phyloP scores from a whole-genome alignment of 371 early-diverging fungal species.

The Apophysomyces variabilis region DNA sequence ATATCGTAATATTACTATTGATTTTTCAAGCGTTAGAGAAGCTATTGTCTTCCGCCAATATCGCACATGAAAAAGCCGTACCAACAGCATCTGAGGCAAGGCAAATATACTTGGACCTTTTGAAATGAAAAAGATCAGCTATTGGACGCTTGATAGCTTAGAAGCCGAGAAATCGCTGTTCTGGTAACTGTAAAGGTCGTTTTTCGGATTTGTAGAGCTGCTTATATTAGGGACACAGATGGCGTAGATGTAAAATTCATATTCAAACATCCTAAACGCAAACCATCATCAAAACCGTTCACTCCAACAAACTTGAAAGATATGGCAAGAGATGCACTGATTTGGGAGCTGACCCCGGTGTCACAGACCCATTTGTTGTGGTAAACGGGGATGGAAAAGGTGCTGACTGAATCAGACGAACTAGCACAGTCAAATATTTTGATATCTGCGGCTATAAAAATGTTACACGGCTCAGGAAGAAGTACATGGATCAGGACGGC shows the following conservation, averaged over 20 bases:
- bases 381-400: constrained; percentile 7
- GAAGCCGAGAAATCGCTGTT: constrained; percentile 7
- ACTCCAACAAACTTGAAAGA: background rate
- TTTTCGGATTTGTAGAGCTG: background rate
- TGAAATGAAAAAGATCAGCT: constrained; percentile 4
- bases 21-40: constrained; percentile 10
- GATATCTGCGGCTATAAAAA: constrained; percentile 17
- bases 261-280: constrained; percentile 1
- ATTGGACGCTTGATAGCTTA: background rate
- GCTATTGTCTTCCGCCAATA: background rate
- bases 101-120: constrained; percentile 4
- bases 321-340: background rate
- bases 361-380: constrained; percentile 18
- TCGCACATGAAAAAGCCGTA: background rate
- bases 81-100: background rate
- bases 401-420: constrained; percentile 3
- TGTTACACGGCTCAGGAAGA: constrained; percentile 8
- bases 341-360: constrained; percentile 19
- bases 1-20: background rate
- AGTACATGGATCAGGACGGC: background rate
- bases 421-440: constrained; percentile 13
- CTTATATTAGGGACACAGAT: constrained; percentile 9
- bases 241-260: constrained; percentile 4
- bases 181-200: background rate
- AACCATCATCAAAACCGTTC: background rate